Conservation (phyloP, 225 moss, liverwort and hornwort species). For the Polytrichum formosum region DNA sequence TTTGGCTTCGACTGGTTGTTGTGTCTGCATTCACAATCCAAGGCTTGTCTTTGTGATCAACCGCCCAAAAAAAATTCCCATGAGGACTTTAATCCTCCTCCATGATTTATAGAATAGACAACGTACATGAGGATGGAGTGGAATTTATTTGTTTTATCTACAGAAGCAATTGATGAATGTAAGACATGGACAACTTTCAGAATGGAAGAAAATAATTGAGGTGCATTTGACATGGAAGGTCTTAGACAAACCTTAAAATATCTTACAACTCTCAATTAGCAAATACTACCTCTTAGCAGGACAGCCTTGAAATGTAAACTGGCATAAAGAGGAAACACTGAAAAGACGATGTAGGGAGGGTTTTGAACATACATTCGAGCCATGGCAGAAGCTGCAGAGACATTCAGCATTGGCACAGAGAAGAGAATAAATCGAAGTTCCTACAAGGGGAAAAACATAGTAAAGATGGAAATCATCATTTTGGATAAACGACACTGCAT, state of each 20-base stretch:
- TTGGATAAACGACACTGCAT: background rate
- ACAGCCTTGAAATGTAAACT: background rate
- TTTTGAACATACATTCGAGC: conserved; percentile 69
- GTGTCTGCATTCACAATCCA: conserved; percentile 45
- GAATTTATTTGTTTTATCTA: background rate
- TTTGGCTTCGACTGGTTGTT: conserved; percentile 78
- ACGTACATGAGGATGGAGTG: background rate
- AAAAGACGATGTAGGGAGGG: conserved; percentile 6
- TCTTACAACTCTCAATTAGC: no score
- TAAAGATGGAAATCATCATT: background rate
- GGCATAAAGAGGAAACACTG: background rate
- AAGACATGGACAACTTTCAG: background rate
- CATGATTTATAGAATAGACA: background rate
- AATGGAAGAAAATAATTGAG: background rate
- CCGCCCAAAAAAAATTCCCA: conserved; percentile 2
- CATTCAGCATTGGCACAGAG: conserved; percentile 78
- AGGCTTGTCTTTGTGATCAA: conserved; percentile 13
- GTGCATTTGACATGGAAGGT: background rate
- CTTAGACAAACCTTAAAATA: no score
- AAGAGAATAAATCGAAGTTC: conserved; percentile 92
- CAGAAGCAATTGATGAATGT: background rate
- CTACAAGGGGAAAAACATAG: conserved; percentile 18
- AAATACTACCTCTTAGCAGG: no score
- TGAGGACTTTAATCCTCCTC: background rate
- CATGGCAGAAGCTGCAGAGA: conserved; percentile 79